Base-by-base conservation (phyloP, 2,329 filamentous ascomycete genomes). In the Endoconidiophora polonica region DNA sequence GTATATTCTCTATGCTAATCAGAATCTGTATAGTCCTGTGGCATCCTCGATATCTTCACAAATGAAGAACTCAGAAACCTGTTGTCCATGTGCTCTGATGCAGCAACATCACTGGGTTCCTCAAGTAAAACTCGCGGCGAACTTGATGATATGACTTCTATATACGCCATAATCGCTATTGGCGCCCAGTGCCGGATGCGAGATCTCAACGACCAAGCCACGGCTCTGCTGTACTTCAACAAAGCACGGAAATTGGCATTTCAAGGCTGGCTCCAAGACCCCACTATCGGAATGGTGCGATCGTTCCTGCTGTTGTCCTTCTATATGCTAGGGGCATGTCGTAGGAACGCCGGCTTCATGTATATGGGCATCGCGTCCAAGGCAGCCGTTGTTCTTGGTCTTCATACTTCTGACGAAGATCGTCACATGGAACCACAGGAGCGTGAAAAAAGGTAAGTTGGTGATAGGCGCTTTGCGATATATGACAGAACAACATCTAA, bases 311-410 rank as follows among this genome's bases (percentile, higher is more conserved):
- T 76, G 3, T 69, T 76, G 65, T 66, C 71, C 1, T 74, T 74
- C 52, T 76, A 74, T 56, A 73, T 74, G 69, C 64, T 74, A 4
- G 72, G 71, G 0, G 71, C 70, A 3, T 76, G 73, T 49, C 69
- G 70, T 38, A 64, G 73, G 5, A 76, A 76, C 50, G 66, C 72
- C 1, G 72, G 72, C 1, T 76, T 73, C 50, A 75, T 76, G 71
- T 76, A 76, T 50, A 58, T 76, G 4, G 72, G 72, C 0, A 67
- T 76, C 4, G 73, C 73, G 2, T 65, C 70, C 1, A 68, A 70
- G 52, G 68, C 72, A 3, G 71, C 73, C 0, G 67, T 68, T 14
- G 68, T 71, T 1, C 58, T 76, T 0, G 73, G 73, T 0, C 58
- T 76, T 3, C 70, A 75, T 55, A 60, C 60, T 16, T 56, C 55